Evolutionary conservation across 2,329 filamentous ascomycete species (phyloP), one percentile per base, ranked within the genome.

Genomic region (Neophaeococcomyces mojaviensis): DNA sequence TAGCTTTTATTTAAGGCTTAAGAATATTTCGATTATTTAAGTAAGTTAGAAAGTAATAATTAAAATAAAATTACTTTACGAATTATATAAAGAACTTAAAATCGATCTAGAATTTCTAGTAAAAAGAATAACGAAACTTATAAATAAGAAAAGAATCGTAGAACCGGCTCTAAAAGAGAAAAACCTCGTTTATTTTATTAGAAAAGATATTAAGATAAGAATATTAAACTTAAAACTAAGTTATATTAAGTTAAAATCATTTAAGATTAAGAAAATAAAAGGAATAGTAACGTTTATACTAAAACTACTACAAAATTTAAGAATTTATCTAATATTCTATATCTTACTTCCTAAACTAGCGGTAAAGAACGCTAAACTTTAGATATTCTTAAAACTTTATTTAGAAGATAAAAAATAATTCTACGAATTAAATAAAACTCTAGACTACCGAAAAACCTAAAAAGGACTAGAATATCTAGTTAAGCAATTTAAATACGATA

Each of bases 121-220:
- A 22, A 18, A 47, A 39, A 20, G 39, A 44, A 47, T 39, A 40
- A 40, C 22, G 2, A 8, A 34, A 9, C 44, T 34, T 32, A 18
- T 18, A 18, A 49, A 49, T 47, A 32, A 26, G 31, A 13, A 34
- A 43, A 49, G 38, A 35, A 41, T 32, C 34, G 28, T 47, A 44
- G 36, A 42, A 49, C 37, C 19, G 19, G 20, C 19, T 16, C 22
- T 45, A 37, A 9, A 20, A 24, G 24, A 50, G 35, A 19, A 37
- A 19, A 22, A 48, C 20, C 15, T 35, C 22, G 37, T 48, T 4
- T 51, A 51, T 22, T 16, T 51, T 10, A 9, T 46, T 30, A 20
- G 46, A 39, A 45, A 46, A 46, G 48, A 51, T 34, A 46, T 51
- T 34, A 51, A 48, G 36, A 51, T 39, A 46, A 48, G 46, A 28